Evolutionary conservation across 2,329 filamentous ascomycete genomes (phyloP).

Genomic region (Teratosphaeria nubilosa): DNA sequence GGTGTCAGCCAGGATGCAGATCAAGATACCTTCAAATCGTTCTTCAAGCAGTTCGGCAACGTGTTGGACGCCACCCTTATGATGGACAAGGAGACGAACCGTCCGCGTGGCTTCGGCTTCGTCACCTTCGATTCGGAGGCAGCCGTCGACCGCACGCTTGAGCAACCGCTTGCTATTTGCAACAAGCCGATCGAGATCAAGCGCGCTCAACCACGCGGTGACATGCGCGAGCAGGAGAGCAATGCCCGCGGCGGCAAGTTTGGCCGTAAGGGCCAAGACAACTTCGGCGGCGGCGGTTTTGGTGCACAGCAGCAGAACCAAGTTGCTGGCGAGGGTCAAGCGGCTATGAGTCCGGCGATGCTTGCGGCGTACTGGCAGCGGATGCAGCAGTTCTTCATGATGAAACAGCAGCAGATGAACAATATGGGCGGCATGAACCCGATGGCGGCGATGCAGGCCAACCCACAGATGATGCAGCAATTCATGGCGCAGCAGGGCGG

Average conservation of each 20-base stretch:
- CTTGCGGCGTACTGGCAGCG: conserved; percentile 98
- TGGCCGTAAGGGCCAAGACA: conserved; percentile 25
- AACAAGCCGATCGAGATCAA: conserved; percentile 97
- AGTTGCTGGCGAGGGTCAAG: conserved; percentile 18
- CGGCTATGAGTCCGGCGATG: conserved; percentile 84
- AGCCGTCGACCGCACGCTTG: conserved; percentile 84
- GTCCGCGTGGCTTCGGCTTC: conserved; percentile 91
- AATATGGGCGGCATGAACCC: conserved; percentile 25
- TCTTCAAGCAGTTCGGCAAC: conserved; percentile 91
- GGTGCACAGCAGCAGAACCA: conserved; percentile 16
- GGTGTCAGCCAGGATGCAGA: conserved; percentile 96
- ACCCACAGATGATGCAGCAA: conserved; percentile 43
- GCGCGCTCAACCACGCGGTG: conserved; percentile 90
- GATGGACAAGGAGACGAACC: conserved; percentile 99
- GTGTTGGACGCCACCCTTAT: conserved; percentile 96
- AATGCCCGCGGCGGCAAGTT: conserved; percentile 38
- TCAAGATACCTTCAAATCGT: conserved; percentile 90
- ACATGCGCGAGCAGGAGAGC: conserved; percentile 75
- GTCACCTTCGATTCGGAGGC: conserved; percentile 96
- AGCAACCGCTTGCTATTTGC: conserved; percentile 77
- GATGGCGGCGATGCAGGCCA: conserved; percentile 23
- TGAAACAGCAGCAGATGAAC: conserved; percentile 40
- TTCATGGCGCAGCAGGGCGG: conserved; percentile 24
- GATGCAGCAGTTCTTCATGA: conserved; percentile 93
- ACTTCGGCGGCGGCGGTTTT: conserved; percentile 17